Percentiles rank a stretch among this genome's conserved stretches.
phyloP scores from a whole-genome alignment of 331 rosid genomes.

The Cydonia oblonga region DNA sequence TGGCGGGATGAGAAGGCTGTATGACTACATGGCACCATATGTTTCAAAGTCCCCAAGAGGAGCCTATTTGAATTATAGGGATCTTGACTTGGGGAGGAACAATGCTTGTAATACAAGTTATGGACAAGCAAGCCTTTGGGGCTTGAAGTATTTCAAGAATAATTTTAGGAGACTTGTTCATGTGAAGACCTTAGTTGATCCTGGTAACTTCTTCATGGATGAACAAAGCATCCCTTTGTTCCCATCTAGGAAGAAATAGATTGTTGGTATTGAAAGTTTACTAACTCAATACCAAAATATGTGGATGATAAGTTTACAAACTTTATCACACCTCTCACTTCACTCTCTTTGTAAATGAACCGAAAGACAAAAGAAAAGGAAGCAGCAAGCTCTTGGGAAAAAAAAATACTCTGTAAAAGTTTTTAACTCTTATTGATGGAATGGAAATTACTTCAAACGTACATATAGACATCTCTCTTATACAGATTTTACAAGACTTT shows the following conservation, averaged over 20 bases:
- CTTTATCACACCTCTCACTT: too few species aligned
- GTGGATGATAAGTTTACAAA: too few species aligned
- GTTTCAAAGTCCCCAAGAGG: constrained; percentile 25
- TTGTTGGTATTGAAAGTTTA: too few species aligned
- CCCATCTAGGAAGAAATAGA: background rate
- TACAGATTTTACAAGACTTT: too few species aligned
- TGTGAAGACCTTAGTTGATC: constrained; percentile 21
- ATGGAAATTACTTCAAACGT: too few species aligned
- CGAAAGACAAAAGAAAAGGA: too few species aligned
- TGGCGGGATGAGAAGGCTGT: constrained; percentile 12
- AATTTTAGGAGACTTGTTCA: constrained; percentile 24
- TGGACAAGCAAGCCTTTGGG: constrained; percentile 21
- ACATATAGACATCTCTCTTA: too few species aligned
- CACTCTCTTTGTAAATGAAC: too few species aligned
- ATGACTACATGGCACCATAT: constrained; percentile 13
- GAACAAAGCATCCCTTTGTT: constrained; percentile 24
- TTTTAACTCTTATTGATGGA: too few species aligned
- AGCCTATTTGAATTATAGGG: constrained; percentile 28
- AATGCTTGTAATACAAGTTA: constrained; percentile 10
- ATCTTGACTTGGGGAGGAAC: constrained; percentile 28
- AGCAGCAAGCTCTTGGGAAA: too few species aligned
- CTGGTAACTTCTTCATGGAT: constrained; percentile 20
- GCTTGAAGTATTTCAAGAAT: constrained; percentile 18
- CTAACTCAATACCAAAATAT: too few species aligned
- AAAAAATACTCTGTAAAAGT: too few species aligned